Percentiles rank a stretch among this genome's conserved stretches.
Conservation (phyloP, 1,284 basidiomycete species). For the Rhodotorula sp. region DNA sequence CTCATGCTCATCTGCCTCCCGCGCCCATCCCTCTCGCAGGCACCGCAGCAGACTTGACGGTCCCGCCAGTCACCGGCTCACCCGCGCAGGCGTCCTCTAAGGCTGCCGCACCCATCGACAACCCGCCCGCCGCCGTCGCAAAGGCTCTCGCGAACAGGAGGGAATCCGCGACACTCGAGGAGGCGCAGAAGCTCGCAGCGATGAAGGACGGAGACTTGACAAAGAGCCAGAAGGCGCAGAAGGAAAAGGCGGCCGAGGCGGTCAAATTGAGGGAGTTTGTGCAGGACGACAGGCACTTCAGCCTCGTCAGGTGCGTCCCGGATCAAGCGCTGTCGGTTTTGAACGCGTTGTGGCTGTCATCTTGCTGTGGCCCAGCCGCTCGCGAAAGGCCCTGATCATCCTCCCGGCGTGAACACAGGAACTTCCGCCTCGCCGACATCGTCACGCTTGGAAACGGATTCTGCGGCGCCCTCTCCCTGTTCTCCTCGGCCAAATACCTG, state of each 20-base stretch:
- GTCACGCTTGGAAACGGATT: conserved; percentile 99
- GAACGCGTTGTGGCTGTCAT: too few relatives aligned
- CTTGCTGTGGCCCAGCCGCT: too few relatives aligned
- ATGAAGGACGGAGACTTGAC: conserved; percentile 4
- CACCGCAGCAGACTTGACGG: conserved; percentile 37
- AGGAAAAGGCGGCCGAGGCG: neutral
- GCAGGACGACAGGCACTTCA: conserved; percentile 88
- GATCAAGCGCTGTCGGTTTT: neutral
- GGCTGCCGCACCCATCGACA: conserved; percentile 19
- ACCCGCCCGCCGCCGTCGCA: conserved; percentile 8
- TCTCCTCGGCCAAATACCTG: conserved; percentile 86
- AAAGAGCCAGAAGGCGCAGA: neutral
- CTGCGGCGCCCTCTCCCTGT: conserved; percentile 93
- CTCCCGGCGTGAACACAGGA: too few relatives aligned
- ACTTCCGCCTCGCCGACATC: conserved; percentile 95
- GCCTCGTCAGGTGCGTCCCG: conserved; percentile 74
- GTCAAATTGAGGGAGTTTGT: conserved; percentile 71
- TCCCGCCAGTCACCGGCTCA: conserved; percentile 30
- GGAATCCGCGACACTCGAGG: conserved; percentile 17
- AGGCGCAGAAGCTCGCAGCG: neutral
- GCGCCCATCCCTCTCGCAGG: conserved; percentile 14
- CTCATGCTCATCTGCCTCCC: neutral
- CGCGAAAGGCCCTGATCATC: too few relatives aligned
- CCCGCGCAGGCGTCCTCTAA: conserved; percentile 36
- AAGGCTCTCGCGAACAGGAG: conserved; percentile 36